Evolutionary conservation across 768 basidiomycete genomes (phyloP).

Genomic region (Lentinus brumalis): DNA sequence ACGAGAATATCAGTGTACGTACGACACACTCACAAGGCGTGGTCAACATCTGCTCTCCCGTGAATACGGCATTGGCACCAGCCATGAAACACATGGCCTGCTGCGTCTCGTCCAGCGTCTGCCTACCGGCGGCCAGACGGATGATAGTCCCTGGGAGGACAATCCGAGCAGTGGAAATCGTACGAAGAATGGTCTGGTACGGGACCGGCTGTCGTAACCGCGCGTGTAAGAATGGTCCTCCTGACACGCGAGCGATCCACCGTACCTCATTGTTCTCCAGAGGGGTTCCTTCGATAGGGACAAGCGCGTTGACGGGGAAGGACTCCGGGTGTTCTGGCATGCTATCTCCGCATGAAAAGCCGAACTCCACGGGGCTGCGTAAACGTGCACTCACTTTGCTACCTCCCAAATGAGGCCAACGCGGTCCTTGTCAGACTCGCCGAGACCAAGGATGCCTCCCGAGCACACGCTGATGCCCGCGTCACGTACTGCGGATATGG

Average conservation of each 20-base stretch:
- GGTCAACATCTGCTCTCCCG: constrained; percentile 97
- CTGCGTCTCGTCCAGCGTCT: constrained; percentile 84
- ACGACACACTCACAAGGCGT: constrained; percentile 76
- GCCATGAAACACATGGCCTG: constrained; percentile 99
- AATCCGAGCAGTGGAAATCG: constrained; percentile 93
- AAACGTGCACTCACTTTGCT: constrained; percentile 64
- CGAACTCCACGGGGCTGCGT: constrained; percentile 10
- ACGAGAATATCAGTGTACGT: background rate
- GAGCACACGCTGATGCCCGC: constrained; percentile 98
- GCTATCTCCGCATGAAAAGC: constrained; percentile 40
- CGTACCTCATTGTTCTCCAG: constrained; percentile 84
- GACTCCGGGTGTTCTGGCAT: constrained; percentile 98
- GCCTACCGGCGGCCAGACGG: constrained; percentile 91
- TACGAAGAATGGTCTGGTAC: constrained; percentile 84
- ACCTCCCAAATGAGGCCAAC: constrained; percentile 95
- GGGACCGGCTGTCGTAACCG: constrained; percentile 60
- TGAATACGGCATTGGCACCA: constrained; percentile 97
- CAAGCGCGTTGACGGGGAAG: constrained; percentile 97
- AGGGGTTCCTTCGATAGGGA: constrained; percentile 94
- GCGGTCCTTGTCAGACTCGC: constrained; percentile 87
- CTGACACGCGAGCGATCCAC: background rate
- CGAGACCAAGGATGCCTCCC: constrained; percentile 93
- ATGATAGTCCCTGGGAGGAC: constrained; percentile 93
- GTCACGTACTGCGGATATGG: constrained; percentile 86
- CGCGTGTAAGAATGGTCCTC: background rate